Evolutionary conservation across 2,329 filamentous ascomycete species (phyloP).

Genomic region (Penicillium corylophilum): DNA sequence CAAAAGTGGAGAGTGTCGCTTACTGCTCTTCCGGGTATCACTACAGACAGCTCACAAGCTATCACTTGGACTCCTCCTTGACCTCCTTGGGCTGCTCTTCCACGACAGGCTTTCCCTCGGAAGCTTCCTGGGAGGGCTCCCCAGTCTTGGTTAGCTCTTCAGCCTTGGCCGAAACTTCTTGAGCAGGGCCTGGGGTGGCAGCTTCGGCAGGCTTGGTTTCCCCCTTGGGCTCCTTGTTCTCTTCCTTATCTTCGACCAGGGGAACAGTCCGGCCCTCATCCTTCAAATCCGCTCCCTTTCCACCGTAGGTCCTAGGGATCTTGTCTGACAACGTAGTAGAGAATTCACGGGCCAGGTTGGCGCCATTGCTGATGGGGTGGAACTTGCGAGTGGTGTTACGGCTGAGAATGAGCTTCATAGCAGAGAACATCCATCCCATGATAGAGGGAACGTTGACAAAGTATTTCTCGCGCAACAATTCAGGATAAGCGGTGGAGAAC

Average conservation of each 20-base stretch:
- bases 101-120: slow-evolving; percentile 17
- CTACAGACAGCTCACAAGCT: slow-evolving; percentile 17
- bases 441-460: slow-evolving; percentile 90
- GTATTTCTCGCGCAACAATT: slow-evolving; percentile 87
- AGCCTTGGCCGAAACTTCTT: slow-evolving; percentile 9
- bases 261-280: slow-evolving; percentile 35
- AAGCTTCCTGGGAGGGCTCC: slow-evolving; percentile 12
- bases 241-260: slow-evolving; percentile 26
- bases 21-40: slow-evolving; percentile 26
- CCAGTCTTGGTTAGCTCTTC: slow-evolving; percentile 16
- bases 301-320: slow-evolving; percentile 77
- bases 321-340: slow-evolving; percentile 56
- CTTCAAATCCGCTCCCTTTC: slow-evolving; percentile 59
- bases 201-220: slow-evolving; percentile 12
- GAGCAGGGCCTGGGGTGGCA: background rate
- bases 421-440: slow-evolving; percentile 82
- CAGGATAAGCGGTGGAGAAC: slow-evolving; percentile 81
- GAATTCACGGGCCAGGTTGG: slow-evolving; percentile 63
- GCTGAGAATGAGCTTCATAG: slow-evolving; percentile 73
- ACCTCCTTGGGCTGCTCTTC: slow-evolving; percentile 14
- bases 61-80: slow-evolving; percentile 11
- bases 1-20: slow-evolving; percentile 14
- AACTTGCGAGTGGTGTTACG: slow-evolving; percentile 76
- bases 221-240: slow-evolving; percentile 6
- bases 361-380: slow-evolving; percentile 73